Evolutionary conservation across 257 asterid genomes (phyloP).

Genomic region (Solanum gracilifrons): DNA sequence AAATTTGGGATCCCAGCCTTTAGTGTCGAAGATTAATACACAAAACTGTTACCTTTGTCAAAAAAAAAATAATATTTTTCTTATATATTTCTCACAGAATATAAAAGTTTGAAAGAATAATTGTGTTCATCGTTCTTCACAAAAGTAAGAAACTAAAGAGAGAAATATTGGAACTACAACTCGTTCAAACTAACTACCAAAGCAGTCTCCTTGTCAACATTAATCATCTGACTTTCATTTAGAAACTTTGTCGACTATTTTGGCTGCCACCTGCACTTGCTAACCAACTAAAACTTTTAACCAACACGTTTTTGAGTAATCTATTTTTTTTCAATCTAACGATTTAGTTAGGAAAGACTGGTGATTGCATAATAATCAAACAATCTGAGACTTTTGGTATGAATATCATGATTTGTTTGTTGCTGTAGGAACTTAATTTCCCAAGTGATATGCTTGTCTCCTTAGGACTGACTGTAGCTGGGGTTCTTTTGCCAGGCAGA

Average conservation of each 20-base stretch:
- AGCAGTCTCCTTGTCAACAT: neutral
- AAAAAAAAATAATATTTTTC: too few species aligned
- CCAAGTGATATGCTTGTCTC: neutral
- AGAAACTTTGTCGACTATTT: neutral
- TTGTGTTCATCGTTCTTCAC: neutral
- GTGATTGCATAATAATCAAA: neutral
- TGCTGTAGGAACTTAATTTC: neutral
- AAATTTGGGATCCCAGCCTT: too few species aligned
- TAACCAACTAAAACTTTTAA: neutral
- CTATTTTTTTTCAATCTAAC: neutral
- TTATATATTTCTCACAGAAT: too few species aligned
- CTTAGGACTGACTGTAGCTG: neutral
- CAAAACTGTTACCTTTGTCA: too few species aligned
- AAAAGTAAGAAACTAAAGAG: neutral
- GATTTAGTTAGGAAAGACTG: neutral
- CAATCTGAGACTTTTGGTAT: neutral
- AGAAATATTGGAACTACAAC: neutral
- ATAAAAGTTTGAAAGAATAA: neutral
- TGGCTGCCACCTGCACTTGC: neutral
- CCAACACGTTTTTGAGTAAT: neutral
- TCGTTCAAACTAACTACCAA: neutral
- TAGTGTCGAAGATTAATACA: too few species aligned
- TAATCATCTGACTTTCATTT: neutral
- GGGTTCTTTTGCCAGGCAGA: constrained; percentile 43
- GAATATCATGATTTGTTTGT: neutral